A percentile compares a stretch with the other conserved stretches of the same genome.
These are phyloP conservation scores for Cystobasidium ongulense DNA, from an alignment of 768 basidiomycete species.

Conservation along the genomic window DNA sequence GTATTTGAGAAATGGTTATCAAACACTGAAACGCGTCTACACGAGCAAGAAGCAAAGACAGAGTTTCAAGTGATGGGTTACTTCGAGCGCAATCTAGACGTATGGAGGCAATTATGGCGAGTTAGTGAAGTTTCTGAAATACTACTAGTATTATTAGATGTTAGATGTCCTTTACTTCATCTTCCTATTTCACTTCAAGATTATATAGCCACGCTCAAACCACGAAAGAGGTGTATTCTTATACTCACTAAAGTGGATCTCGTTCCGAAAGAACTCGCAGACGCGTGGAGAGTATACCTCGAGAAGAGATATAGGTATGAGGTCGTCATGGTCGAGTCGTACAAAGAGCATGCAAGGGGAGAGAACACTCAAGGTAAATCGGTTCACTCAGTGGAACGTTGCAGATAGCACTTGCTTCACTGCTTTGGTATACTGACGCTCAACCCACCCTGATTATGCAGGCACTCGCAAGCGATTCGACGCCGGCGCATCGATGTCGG, in stretches of 20 bases:
- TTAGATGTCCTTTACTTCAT: slow-evolving; percentile 75
- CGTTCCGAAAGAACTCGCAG: slow-evolving; percentile 57
- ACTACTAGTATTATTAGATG: slow-evolving; percentile 76
- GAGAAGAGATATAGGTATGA: slow-evolving; percentile 49
- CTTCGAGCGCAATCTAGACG: slow-evolving; percentile 56
- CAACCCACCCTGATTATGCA: not conserved
- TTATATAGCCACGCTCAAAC: slow-evolving; percentile 51
- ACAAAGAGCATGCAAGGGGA: slow-evolving; percentile 46
- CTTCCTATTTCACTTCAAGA: slow-evolving; percentile 67
- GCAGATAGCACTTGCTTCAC: too few relatives aligned
- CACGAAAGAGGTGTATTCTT: slow-evolving; percentile 54
- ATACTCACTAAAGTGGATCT: slow-evolving; percentile 86
- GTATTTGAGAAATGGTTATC: slow-evolving; percentile 31
- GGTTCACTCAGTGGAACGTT: not conserved
- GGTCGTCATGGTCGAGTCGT: slow-evolving; percentile 64
- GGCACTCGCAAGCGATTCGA: slow-evolving; percentile 26
- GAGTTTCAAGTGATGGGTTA: slow-evolving; percentile 20
- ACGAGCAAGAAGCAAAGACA: not conserved
- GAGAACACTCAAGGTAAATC: slow-evolving; percentile 20
- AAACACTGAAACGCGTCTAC: not conserved
- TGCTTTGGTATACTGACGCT: not conserved
- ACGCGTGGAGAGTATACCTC: slow-evolving; percentile 54
- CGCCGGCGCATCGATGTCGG: slow-evolving; percentile 3
- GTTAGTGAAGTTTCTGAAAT: slow-evolving; percentile 86
- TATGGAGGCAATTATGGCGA: slow-evolving; percentile 96